These are phyloP conservation scores for Neoascochyta sp. DNA, from an alignment of 2,329 filamentous ascomycete genomes.

Conservation along the genomic window DNA sequence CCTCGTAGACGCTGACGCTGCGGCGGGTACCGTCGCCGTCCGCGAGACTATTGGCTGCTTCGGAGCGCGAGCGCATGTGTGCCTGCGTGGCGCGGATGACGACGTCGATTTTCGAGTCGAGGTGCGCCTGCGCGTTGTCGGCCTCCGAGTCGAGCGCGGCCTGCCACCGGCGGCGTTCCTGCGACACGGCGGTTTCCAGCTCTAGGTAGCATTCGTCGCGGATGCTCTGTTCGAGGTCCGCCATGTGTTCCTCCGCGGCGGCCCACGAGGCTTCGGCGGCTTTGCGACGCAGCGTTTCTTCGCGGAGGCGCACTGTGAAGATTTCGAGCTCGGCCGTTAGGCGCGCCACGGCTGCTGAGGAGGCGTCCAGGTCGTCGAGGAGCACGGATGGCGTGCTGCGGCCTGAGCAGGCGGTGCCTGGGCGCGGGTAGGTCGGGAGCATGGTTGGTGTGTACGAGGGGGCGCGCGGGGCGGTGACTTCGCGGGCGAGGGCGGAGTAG, in stretches of 20 bases:
- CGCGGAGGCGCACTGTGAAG: constrained; percentile 64
- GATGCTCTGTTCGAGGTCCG: constrained; percentile 77
- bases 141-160: constrained; percentile 69
- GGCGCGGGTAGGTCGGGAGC: constrained; percentile 35
- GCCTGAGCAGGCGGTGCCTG: constrained; percentile 37
- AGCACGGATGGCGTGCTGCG: constrained; percentile 46
- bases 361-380: constrained; percentile 71
- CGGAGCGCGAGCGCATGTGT: constrained; percentile 24
- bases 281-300: constrained; percentile 66
- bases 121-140: constrained; percentile 76
- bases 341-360: constrained; percentile 75
- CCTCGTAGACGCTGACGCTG: constrained; percentile 44
- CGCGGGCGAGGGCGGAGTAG: constrained; percentile 87
- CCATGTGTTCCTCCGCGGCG: constrained; percentile 60
- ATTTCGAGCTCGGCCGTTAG: constrained; percentile 74
- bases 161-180: constrained; percentile 80
- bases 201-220: constrained; percentile 85
- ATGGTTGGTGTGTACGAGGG: constrained; percentile 78
- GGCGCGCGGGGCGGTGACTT: constrained; percentile 86
- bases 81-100: constrained; percentile 54
- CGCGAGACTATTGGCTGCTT: too few species aligned
- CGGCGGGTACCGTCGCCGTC: too few species aligned
- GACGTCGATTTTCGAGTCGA: constrained; percentile 83
- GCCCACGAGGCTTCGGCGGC: constrained; percentile 71
- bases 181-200: constrained; percentile 72